Percentiles rank a stretch among this genome's conserved stretches.
These are phyloP conservation scores for Dryadomyces quercivorus DNA, from an alignment of 2,329 filamentous ascomycete species.

Conservation along the genomic window DNA sequence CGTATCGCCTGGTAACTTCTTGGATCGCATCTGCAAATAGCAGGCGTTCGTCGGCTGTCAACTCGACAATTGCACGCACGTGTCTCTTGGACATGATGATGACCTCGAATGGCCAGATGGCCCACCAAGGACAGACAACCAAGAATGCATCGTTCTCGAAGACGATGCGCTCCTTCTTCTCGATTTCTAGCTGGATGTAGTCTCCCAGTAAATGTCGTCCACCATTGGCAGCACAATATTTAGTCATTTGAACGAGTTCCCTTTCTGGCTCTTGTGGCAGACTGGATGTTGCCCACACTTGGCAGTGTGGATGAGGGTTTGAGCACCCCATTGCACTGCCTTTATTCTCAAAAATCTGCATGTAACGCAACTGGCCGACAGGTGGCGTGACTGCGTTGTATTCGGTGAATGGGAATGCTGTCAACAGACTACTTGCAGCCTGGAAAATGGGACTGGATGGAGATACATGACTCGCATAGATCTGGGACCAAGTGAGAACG, in stretches of 20 bases:
- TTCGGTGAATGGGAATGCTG: conserved; percentile 20
- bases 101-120: conserved; percentile 91
- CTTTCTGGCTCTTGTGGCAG: conserved; percentile 79
- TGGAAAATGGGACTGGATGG: conserved; percentile 51
- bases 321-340: conserved; percentile 96
- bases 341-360: conserved; percentile 99
- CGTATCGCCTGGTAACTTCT: conserved; percentile 82
- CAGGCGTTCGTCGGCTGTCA: conserved; percentile 56
- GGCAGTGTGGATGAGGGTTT: conserved; percentile 94
- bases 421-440: conserved; percentile 25
- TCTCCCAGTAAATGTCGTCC: conserved; percentile 72
- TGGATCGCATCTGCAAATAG: conserved; percentile 74
- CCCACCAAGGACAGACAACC: conserved; percentile 94
- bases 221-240: conserved; percentile 61
- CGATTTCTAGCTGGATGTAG: conserved; percentile 71
- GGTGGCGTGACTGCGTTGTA: conserved; percentile 35
- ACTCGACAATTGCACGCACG: conserved; percentile 72
- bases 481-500: conserved; percentile 79
- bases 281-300: conserved; percentile 88
- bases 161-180: conserved; percentile 74
- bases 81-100: conserved; percentile 79
- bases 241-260: conserved; percentile 66
- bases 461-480: conserved; percentile 74
- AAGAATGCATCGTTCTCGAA: conserved; percentile 80
- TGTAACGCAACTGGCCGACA: conserved; percentile 75